Conservation (phyloP, 78 protist genomes). For the Guillardia theta region DNA sequence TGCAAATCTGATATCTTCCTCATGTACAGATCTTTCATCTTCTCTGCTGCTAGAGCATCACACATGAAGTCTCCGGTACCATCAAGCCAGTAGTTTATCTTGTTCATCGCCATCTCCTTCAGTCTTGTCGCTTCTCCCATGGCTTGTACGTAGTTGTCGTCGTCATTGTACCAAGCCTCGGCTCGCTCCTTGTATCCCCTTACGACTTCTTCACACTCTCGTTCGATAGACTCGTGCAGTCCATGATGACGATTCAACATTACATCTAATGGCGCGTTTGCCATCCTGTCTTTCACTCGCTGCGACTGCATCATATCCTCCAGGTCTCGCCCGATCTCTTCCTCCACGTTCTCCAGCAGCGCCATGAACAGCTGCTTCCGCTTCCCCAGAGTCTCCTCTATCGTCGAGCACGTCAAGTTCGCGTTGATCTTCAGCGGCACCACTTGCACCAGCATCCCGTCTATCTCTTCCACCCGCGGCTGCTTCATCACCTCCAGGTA, state of each 20-base stretch:
- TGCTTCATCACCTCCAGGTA: not conserved
- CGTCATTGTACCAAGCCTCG: not conserved
- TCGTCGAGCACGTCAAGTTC: not conserved
- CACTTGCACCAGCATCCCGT: not conserved
- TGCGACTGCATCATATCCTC: not conserved
- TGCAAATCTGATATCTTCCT: no score
- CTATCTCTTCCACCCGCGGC: not conserved
- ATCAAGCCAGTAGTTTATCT: not conserved
- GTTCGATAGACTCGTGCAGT: not conserved
- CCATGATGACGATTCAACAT: no score
- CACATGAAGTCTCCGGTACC: no score
- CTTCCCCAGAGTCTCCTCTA: not conserved
- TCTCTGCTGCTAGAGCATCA: no score
- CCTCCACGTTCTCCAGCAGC: not conserved
- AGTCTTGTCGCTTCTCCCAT: not conserved
- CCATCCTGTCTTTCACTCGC: not conserved
- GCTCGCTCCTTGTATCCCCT: no score
- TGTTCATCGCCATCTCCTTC: not conserved
- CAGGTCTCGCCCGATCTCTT: not conserved
- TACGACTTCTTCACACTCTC: not conserved
- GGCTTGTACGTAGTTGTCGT: not conserved
- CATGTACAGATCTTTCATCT: no score
- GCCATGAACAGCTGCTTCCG: not conserved
- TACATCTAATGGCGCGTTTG: not conserved
- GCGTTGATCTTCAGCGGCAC: not conserved